phyloP scores from a whole-genome alignment of 148 eudicot genomes.

The Nepenthes gracilis region DNA sequence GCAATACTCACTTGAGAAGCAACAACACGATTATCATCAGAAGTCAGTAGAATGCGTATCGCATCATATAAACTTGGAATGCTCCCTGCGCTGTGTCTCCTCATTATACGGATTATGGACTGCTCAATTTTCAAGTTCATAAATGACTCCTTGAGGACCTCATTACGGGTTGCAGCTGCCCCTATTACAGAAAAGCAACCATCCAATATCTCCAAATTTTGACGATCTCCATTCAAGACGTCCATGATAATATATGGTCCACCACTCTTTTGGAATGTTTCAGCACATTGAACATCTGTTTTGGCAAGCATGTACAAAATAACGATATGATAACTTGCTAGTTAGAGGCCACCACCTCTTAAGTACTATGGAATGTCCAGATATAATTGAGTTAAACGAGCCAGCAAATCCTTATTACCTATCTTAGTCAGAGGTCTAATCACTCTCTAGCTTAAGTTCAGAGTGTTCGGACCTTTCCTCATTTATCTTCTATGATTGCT shows the following conservation, averaged over 20 bases:
- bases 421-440: too few species aligned
- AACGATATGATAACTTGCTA: not conserved
- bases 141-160: constrained; percentile 81
- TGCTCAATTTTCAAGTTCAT: constrained; percentile 74
- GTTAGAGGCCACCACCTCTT: not conserved
- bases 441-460: too few species aligned
- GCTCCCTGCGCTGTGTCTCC: constrained; percentile 24
- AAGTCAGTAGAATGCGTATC: constrained; percentile 54
- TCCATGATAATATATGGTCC: constrained; percentile 57
- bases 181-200: constrained; percentile 70
- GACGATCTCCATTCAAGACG: constrained; percentile 27
- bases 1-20: constrained; percentile 80
- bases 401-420: too few species aligned
- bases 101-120: constrained; percentile 36
- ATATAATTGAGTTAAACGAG: too few species aligned
- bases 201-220: constrained; percentile 36
- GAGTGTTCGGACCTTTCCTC: too few species aligned
- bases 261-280: constrained; percentile 50
- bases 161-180: constrained; percentile 77
- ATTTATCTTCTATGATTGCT: too few species aligned
- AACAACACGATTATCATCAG: constrained; percentile 89
- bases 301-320: not conserved
- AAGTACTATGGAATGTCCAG: too few species aligned
- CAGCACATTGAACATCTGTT: constrained; percentile 64
- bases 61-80: constrained; percentile 60